These are phyloP conservation scores for Macrocybe gigantea DNA, from an alignment of 768 basidiomycete genomes.

Conservation along the genomic window DNA sequence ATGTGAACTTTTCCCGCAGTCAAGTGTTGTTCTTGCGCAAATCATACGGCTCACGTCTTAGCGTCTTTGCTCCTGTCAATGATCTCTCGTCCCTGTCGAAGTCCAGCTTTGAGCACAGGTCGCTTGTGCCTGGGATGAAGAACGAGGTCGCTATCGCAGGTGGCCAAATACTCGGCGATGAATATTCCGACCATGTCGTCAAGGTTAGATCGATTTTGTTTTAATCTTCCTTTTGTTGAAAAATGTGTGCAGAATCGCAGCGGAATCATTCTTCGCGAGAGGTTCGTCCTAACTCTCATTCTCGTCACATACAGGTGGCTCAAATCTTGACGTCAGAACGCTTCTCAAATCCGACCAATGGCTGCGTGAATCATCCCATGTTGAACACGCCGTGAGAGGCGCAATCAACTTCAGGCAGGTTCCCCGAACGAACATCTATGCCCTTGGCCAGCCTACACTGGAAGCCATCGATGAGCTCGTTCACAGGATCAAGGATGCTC, in stretches of 20 bases:
- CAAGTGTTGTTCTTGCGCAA: slow-evolving; percentile 86
- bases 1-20: slow-evolving; percentile 28
- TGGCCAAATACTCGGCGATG: slow-evolving; percentile 87
- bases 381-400: slow-evolving; percentile 74
- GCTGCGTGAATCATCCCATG: slow-evolving; percentile 64
- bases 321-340: slow-evolving; percentile 39
- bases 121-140: slow-evolving; percentile 60
- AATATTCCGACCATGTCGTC: slow-evolving; percentile 92
- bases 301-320: not conserved
- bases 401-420: slow-evolving; percentile 92
- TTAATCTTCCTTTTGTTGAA: not conserved
- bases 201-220: slow-evolving; percentile 39
- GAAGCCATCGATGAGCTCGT: slow-evolving; percentile 85
- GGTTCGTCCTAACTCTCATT: slow-evolving; percentile 33
- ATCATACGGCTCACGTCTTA: slow-evolving; percentile 72
- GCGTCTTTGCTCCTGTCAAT: slow-evolving; percentile 87
- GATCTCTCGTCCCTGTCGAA: slow-evolving; percentile 82
- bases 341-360: slow-evolving; percentile 93
- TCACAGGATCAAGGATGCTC: slow-evolving; percentile 48
- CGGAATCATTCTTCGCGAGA: slow-evolving; percentile 90
- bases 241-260: slow-evolving; percentile 60
- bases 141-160: slow-evolving; percentile 73
- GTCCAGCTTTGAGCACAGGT: slow-evolving; percentile 50
- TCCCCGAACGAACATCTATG: slow-evolving; percentile 76
- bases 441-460: slow-evolving; percentile 87